Evolutionary conservation across 768 basidiomycete genomes (phyloP), one percentile per base, ranked within the genome.

Genomic region (Suillus ampliporus): DNA sequence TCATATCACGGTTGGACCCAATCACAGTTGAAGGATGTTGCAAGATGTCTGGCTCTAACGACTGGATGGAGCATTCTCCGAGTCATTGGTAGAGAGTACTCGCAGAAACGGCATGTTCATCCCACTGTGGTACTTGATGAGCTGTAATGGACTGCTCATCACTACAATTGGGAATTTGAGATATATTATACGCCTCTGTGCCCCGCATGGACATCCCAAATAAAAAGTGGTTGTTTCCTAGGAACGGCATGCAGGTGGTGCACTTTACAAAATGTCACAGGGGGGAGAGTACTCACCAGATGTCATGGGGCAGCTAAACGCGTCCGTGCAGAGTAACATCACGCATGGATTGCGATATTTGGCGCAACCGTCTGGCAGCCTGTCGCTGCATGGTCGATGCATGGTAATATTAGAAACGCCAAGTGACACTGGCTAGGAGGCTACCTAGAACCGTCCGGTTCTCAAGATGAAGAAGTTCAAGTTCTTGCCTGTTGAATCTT

Each of bases 271-370:
- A 5, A 9, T 50, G 48, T 8, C 48, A 50, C 31, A 31, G 19
- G 19, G 28, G 17, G 4, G 31, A 28, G 31, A n/a, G 31, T n/a
- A 31, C 50, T 31, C 11, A 51, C 28, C 19, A 11, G 28, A n/a
- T 17, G 31, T 51, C 50, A 51, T 50, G 17, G 48, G 28, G 48
- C 28, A 28, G 10, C 17, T 48, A 26, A 4, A 31, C 31, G 31
- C 31, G 31, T 31, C 31, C 31, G 31, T 23, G 26, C 14, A 19
- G 19, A 31, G 50, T 51, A 28, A 31, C 31, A 31, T 51, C 11
- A 31, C 50, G 50, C 19, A 51, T 51, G 28, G 9, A 51, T 51
- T 51, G 28, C 28, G 31, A 51, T 51, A 51, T 51, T 19, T 51
- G 19, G 17, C 19, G 50, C 50, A 5, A 51, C 48, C 28, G 17